Base-by-base conservation (phyloP, 192 early-diverging fungal species). In the Podochytrium sp. region DNA sequence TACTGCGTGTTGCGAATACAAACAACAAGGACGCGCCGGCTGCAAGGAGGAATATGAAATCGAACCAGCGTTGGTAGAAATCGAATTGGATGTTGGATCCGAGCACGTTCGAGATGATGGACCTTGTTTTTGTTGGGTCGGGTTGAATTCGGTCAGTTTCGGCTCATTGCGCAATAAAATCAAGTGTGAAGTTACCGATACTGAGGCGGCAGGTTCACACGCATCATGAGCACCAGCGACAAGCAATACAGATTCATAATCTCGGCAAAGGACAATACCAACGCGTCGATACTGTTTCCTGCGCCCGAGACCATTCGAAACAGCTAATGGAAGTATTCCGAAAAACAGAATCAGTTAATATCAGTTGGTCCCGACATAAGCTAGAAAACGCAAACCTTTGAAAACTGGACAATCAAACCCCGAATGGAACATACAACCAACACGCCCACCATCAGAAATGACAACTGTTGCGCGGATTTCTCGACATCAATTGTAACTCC, bases 51-150 rank as follows among this genome's bases (percentile, higher is more conserved):
- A 95, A 96, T 18, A 96, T 95, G 6, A 92, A 85, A 80, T 98
- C 96, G 65, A 95, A 96, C 96, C 95, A 97, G 55, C 90, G 90
- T 74, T 93, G 90, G 79, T 95, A 98, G 76, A 94, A 97, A 76
- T 92, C 84, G 68, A 97, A 95, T 57, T 95, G 92, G 18, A 95
- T 89, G 14, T 89, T 83, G 6, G 14, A 5, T 30, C 91, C 91
- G 61, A 97, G 77, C 0, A 94, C 89, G 12, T 88, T 89, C 32
- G 59, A 18, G 34, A 61, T 61, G 14, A 61, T 61, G 5, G 59
- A 25, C 47, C 47, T 49, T 12, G 12, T 49, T 14, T 49, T 49
- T 49, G 47, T 49, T 49, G 12, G 12, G n/a, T n/a, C n/a, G 47
- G 12, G 47, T 49, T 14, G n/a, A 49, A n/a, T n/a, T n/a, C n/a